These are phyloP conservation scores for Ceratocystis eucalypticola DNA, from an alignment of 2,329 filamentous ascomycete species.

Conservation along the genomic window DNA sequence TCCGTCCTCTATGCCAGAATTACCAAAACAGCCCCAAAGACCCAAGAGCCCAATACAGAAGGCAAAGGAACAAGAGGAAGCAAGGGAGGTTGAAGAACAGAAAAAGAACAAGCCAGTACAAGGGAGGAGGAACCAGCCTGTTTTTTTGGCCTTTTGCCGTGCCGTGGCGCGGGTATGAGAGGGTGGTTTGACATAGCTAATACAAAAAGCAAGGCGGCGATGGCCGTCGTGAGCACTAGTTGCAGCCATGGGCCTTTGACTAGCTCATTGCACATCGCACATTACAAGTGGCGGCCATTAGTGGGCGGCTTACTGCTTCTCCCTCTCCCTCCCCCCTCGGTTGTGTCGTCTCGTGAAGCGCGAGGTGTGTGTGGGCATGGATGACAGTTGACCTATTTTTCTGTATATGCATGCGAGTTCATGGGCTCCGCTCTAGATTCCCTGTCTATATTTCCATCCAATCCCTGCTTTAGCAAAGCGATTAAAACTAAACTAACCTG, in stretches of 20 bases:
- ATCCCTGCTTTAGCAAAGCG: not conserved
- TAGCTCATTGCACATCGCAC: not conserved
- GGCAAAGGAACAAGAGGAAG: not conserved
- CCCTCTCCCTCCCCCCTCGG: not conserved
- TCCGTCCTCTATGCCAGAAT: not conserved
- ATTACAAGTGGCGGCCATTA: not conserved
- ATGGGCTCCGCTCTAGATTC: not conserved
- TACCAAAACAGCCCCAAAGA: not conserved
- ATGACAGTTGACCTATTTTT: not conserved
- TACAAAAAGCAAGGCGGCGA: constrained; percentile 1
- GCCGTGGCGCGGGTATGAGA: not conserved
- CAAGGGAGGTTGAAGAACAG: constrained; percentile 3
- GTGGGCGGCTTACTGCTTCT: not conserved
- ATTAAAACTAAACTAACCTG: constrained; percentile 1
- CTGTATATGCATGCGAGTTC: not conserved
- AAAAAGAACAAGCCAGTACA: not conserved
- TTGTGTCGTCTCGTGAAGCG: not conserved
- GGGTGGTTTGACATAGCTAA: not conserved
- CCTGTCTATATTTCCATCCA: constrained; percentile 5
- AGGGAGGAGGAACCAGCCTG: not conserved
- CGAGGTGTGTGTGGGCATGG: not conserved
- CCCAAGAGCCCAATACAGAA: not conserved
- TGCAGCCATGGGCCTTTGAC: not conserved
- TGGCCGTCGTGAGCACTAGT: not conserved
- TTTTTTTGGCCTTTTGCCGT: not conserved